Evolutionary conservation across 1,284 basidiomycete species (phyloP), one percentile per base, ranked within the genome.

Genomic region (Stygiomarasmius scandens): DNA sequence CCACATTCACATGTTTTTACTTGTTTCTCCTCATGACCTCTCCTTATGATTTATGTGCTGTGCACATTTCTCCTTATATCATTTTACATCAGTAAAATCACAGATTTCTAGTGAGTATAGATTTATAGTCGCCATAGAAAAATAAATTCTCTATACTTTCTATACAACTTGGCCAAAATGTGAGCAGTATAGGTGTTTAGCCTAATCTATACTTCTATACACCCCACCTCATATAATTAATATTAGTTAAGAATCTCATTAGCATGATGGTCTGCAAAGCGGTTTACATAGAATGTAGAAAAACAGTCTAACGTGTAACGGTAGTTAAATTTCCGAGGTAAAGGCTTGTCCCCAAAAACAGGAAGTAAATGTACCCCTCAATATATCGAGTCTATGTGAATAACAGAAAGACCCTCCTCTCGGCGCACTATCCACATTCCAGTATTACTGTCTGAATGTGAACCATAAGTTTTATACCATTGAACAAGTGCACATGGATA

Each of bases 251-350:
- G 46, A 32, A 60, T 59, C 27, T 59, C 54, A 38, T 52, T 27
- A 27, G 64, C 60, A 61, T 73, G 69, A 54, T 71, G 65, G 48
- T 74, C 67, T n/a, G 63, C 56, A 52, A 58, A 72, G 43, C 66
- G 63, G 46, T 72, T 73, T 3, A 72, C 60, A 56, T 67, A 71
- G 54, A 59, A 72, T 10, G 55, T 36, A 16, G 55, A 53, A 47
- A 68, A 73, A 14, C 25, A 22, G 45, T 70, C 63, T 10, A 69
- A 58, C 1, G 67, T 56, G 34, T 65, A 38, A 11, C 45, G 32
- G 56, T 58, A 58, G 34, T 57, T 49, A 38, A 71, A 62, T 1
- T 59, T 36, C 14, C 55, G 48, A 25, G 68, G 65, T 12, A 71
- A 22, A 5, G 49, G 25, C n/a, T 43, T 16, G 10, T 46, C 23